Conservation (phyloP, 176 grass and related monocot genomes). For the Hyparrhenia diplandra region DNA sequence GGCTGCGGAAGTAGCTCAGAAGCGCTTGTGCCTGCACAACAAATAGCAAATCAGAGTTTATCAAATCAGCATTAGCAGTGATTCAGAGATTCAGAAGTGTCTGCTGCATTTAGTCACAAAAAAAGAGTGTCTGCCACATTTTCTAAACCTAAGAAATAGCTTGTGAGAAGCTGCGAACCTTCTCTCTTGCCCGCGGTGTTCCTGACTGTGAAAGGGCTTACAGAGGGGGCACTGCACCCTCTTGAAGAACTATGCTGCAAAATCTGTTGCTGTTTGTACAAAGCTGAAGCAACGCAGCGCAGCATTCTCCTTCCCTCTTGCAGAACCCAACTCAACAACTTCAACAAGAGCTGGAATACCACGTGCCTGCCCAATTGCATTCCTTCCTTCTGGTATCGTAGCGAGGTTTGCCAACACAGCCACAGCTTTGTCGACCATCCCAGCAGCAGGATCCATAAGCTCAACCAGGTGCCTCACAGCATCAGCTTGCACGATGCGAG, state of each 20-base stretch:
- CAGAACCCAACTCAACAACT: constrained; percentile 91
- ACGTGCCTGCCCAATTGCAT: constrained; percentile 68
- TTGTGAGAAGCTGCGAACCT: constrained; percentile 36
- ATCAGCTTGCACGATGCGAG: constrained; percentile 76
- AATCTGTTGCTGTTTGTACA: constrained; percentile 93
- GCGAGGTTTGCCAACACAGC: constrained; percentile 93
- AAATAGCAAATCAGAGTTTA: neutral
- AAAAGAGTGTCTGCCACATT: neutral
- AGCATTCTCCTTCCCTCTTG: constrained; percentile 91
- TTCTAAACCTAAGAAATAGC: constrained; percentile 2
- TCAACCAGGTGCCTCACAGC: constrained; percentile 79
- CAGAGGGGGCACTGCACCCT: constrained; percentile 90
- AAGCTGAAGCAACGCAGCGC: constrained; percentile 79
- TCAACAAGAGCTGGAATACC: constrained; percentile 86
- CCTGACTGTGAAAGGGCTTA: constrained; percentile 88
- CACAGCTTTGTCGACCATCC: constrained; percentile 99
- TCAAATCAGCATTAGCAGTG: neutral
- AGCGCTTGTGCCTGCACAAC: constrained; percentile 76
- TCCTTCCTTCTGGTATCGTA: constrained; percentile 89
- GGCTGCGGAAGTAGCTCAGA: constrained; percentile 94
- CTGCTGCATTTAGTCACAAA: neutral
- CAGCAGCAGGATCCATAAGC: constrained; percentile 93
- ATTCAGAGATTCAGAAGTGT: neutral
- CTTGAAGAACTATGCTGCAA: constrained; percentile 93
- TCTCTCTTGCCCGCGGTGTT: constrained; percentile 88